phyloP scores from a whole-genome alignment of 176 grass and related monocot species.

The Alloteropsis semialata region DNA sequence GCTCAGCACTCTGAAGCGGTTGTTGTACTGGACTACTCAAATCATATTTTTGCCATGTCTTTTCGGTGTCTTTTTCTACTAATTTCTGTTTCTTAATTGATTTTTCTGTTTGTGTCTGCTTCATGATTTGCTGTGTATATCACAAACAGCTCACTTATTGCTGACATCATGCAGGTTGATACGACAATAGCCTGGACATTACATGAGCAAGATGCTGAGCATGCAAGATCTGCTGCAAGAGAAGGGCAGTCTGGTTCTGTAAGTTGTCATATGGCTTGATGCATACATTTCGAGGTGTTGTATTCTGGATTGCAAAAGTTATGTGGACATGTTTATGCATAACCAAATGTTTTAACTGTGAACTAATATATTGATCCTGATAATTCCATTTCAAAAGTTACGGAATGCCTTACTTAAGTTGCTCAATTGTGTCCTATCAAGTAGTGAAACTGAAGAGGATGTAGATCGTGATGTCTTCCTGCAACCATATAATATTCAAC shows the following conservation, averaged over 20 bases:
- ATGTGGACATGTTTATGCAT: constrained; percentile 2
- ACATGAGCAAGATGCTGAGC: constrained; percentile 48
- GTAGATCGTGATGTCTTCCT: constrained; percentile 3
- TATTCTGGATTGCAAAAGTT: background rate
- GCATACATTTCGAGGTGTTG: background rate
- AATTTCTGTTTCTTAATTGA: background rate
- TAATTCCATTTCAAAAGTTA: background rate
- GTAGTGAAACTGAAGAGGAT: background rate
- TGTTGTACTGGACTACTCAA: constrained; percentile 24
- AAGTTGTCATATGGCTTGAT: constrained; percentile 12
- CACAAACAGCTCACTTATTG: background rate
- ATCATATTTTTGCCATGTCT: constrained; percentile 18
- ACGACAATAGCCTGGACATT: constrained; percentile 60
- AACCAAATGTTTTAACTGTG: background rate
- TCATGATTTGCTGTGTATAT: background rate
- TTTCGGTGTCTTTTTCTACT: background rate
- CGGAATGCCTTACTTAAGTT: background rate
- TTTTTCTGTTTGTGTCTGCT: background rate
- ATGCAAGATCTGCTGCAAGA: constrained; percentile 38
- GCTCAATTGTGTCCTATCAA: background rate
- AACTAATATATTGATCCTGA: constrained; percentile 13
- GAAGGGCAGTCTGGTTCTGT: constrained; percentile 51
- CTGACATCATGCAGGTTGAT: constrained; percentile 59
- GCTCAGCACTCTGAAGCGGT: constrained; percentile 50
- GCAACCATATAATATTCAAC: background rate